phyloP scores from a whole-genome alignment of 805 yeast genomes.

The Metschnikowia anglica region DNA sequence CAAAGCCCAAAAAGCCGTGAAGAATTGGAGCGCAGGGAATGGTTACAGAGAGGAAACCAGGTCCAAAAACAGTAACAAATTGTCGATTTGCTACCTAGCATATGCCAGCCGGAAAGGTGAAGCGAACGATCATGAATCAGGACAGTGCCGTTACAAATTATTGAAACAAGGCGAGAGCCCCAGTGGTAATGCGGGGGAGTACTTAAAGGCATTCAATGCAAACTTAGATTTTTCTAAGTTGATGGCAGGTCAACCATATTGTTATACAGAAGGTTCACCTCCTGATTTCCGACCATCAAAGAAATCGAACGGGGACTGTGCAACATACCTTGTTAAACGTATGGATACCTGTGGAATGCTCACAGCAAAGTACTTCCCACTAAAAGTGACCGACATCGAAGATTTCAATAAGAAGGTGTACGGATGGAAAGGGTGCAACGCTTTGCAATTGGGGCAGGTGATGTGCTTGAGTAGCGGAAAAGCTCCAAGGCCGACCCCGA shows the following conservation, averaged over 20 bases:
- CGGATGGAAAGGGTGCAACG: neutral
- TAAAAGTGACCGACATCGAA: neutral
- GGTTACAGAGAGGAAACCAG: neutral
- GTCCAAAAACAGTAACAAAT: neutral
- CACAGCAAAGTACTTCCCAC: neutral
- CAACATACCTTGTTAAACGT: neutral
- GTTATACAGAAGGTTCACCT: neutral
- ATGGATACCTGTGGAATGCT: neutral
- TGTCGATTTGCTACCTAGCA: neutral
- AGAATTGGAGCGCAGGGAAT: neutral
- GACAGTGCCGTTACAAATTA: neutral
- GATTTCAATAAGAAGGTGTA: neutral
- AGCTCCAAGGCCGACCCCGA: neutral
- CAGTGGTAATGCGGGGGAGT: neutral
- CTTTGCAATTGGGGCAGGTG: neutral
- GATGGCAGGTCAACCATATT: neutral
- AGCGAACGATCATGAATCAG: conserved; percentile 1
- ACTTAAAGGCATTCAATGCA: neutral
- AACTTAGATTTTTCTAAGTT: neutral
- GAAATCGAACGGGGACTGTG: neutral
- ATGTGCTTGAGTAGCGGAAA: conserved; percentile 1
- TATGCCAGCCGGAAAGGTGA: neutral
- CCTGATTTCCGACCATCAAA: conserved; percentile 1
- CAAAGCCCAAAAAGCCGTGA: neutral
- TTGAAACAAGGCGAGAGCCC: neutral